Percentiles rank a stretch among this genome's conserved stretches.
Evolutionary conservation across 1,284 basidiomycete species (phyloP).

Genomic region (Stereum hirsutum): DNA sequence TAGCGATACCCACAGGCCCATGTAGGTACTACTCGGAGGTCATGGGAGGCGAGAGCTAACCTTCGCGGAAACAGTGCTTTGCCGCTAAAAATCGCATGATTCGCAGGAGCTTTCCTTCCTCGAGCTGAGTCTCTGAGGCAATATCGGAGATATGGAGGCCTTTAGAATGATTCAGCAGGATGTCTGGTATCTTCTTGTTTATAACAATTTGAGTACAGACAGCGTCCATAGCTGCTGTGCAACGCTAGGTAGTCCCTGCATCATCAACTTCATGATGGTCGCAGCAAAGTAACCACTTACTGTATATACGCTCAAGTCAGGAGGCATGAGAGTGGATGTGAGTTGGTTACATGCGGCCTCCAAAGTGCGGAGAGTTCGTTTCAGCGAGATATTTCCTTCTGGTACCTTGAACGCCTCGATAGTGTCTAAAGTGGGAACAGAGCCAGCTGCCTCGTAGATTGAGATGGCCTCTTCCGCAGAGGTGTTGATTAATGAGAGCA

Average conservation of each 20-base stretch:
- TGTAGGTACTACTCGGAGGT: not conserved
- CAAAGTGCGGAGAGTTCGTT: not conserved
- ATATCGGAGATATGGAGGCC: slow-evolving; percentile 24
- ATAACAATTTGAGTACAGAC: slow-evolving; percentile 9
- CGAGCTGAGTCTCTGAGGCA: slow-evolving; percentile 17
- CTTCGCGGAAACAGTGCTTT: slow-evolving; percentile 29
- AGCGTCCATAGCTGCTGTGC: not conserved
- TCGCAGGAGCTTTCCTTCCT: slow-evolving; percentile 22
- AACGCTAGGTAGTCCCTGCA: not conserved
- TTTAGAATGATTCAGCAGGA: slow-evolving; percentile 18
- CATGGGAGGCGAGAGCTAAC: no score
- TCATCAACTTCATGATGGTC: not conserved
- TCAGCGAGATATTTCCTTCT: not conserved
- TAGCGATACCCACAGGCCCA: no score
- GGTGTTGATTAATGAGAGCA: not conserved
- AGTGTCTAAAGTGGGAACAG: not conserved
- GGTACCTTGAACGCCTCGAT: not conserved
- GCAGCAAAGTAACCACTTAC: not conserved
- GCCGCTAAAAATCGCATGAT: slow-evolving; percentile 27
- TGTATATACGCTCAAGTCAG: not conserved
- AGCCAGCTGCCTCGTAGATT: not conserved
- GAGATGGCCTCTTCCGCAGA: slow-evolving; percentile 1
- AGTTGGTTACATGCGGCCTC: slow-evolving; percentile 2
- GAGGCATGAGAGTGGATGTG: not conserved
- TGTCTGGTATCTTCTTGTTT: slow-evolving; percentile 21